Conservation (phyloP, 2,329 filamentous ascomycete genomes). For the Stemphylium vesicarium region DNA sequence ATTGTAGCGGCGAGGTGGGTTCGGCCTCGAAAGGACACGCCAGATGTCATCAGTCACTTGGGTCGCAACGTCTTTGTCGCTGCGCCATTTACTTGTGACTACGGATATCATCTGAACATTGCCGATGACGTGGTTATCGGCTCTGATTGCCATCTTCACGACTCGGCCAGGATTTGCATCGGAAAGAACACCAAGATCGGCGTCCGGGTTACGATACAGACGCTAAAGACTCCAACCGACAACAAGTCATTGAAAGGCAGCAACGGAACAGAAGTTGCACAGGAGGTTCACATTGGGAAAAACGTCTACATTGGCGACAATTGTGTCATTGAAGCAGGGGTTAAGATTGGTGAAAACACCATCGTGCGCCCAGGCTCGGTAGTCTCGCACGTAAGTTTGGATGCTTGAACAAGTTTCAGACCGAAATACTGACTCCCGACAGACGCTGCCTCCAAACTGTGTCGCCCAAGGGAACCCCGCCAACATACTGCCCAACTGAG, state of each 20-base stretch:
- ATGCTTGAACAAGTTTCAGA: neutral
- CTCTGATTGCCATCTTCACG: constrained; percentile 82
- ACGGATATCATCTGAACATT: constrained; percentile 92
- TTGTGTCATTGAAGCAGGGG: constrained; percentile 65
- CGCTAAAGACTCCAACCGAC: constrained; percentile 74
- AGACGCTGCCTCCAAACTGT: constrained; percentile 56
- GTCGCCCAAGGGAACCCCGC: constrained; percentile 57
- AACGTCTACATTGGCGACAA: constrained; percentile 71
- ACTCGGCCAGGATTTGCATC: constrained; percentile 83
- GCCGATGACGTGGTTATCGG: constrained; percentile 85
- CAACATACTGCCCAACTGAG: constrained; percentile 29
- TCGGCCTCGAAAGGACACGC: constrained; percentile 22
- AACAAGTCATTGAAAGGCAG: constrained; percentile 75
- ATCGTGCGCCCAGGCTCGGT: constrained; percentile 62
- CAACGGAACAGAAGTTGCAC: constrained; percentile 73
- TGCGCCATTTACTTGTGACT: constrained; percentile 89
- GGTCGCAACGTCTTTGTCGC: constrained; percentile 82
- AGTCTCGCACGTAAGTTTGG: constrained; percentile 59
- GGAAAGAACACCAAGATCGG: constrained; percentile 75
- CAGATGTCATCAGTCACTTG: constrained; percentile 59
- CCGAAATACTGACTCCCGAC: constrained; percentile 18
- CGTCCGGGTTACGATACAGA: constrained; percentile 86
- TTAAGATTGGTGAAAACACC: constrained; percentile 60
- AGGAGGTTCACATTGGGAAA: constrained; percentile 75
- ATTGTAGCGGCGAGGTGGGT: constrained; percentile 69